Conservation (phyloP, 2,329 filamentous ascomycete species). For the Monosporascus cannonballus region DNA sequence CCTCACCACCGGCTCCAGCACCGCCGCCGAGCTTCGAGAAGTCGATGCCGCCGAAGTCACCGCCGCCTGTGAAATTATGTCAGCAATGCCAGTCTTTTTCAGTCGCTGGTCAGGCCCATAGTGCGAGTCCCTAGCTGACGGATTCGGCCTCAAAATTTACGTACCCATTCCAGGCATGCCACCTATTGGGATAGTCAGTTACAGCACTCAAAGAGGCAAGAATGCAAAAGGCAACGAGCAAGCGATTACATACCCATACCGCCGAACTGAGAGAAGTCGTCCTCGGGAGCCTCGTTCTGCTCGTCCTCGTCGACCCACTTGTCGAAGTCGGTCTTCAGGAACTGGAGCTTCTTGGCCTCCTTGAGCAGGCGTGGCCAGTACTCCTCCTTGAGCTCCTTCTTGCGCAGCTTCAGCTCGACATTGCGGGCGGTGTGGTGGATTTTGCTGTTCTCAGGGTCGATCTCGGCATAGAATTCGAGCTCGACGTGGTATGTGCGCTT, state of each 20-base stretch:
- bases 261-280: slow-evolving; percentile 66
- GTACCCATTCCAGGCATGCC: slow-evolving; percentile 34
- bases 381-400: slow-evolving; percentile 92
- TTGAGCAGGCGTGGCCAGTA: slow-evolving; percentile 96
- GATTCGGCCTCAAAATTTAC: slow-evolving; percentile 15
- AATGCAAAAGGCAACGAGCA: background rate
- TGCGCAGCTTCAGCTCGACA: slow-evolving; percentile 84
- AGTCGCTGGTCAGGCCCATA: background rate
- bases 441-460: slow-evolving; percentile 79
- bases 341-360: slow-evolving; percentile 84
- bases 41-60: slow-evolving; percentile 81
- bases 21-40: slow-evolving; percentile 82
- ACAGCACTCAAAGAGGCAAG: background rate
- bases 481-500: slow-evolving; percentile 83
- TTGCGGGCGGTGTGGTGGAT: slow-evolving; percentile 83
- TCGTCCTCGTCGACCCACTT: slow-evolving; percentile 99
- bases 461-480: slow-evolving; percentile 84
- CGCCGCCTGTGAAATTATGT: slow-evolving; percentile 22
- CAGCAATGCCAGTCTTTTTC: slow-evolving; percentile 8
- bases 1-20: slow-evolving; percentile 38
- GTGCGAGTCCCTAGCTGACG: background rate
- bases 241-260: slow-evolving; percentile 52
- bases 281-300: slow-evolving; percentile 83
- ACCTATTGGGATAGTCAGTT: slow-evolving; percentile 29
- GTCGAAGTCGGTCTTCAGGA: slow-evolving; percentile 97